Conservation (phyloP, 192 early-diverging fungal genomes). For the Backusella macrospora region DNA sequence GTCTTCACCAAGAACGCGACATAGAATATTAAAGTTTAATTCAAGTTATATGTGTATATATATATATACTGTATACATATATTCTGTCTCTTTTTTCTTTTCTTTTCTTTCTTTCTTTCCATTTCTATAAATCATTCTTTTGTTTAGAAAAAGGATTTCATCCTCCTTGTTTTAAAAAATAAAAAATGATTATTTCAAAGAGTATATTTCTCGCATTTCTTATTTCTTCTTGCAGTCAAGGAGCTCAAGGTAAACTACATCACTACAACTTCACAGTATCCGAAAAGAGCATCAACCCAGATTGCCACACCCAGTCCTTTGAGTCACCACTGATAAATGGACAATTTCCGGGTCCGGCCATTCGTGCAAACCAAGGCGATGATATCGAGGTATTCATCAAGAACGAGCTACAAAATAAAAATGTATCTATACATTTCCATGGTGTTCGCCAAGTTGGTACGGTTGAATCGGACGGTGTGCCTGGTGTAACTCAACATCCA, state of each 20-base stretch:
- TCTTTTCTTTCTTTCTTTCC: slow-evolving; percentile 4
- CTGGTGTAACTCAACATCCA: slow-evolving; percentile 63
- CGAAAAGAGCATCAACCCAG: background rate
- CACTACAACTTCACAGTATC: background rate
- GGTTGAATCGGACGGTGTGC: slow-evolving; percentile 53
- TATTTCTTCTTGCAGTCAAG: background rate
- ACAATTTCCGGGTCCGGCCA: slow-evolving; percentile 59
- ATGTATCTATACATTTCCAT: slow-evolving; percentile 50
- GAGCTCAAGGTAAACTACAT: background rate
- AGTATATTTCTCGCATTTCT: slow-evolving; percentile 6
- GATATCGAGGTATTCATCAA: slow-evolving; percentile 46
- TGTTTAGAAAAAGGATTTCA: too few relatives aligned
- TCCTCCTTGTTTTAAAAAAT: background rate
- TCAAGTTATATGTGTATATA: background rate
- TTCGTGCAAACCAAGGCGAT: slow-evolving; percentile 53
- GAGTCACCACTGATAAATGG: slow-evolving; percentile 31
- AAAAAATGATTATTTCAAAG: background rate
- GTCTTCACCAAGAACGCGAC: background rate
- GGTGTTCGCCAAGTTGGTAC: slow-evolving; percentile 47
- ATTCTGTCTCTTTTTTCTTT: too few relatives aligned
- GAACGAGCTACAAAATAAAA: slow-evolving; percentile 39
- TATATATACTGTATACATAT: background rate
- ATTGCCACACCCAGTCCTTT: background rate
- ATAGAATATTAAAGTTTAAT: background rate
- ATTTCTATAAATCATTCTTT: background rate